Evolutionary conservation across 768 basidiomycete genomes (phyloP).

Genomic region (Serendipita vermifera): DNA sequence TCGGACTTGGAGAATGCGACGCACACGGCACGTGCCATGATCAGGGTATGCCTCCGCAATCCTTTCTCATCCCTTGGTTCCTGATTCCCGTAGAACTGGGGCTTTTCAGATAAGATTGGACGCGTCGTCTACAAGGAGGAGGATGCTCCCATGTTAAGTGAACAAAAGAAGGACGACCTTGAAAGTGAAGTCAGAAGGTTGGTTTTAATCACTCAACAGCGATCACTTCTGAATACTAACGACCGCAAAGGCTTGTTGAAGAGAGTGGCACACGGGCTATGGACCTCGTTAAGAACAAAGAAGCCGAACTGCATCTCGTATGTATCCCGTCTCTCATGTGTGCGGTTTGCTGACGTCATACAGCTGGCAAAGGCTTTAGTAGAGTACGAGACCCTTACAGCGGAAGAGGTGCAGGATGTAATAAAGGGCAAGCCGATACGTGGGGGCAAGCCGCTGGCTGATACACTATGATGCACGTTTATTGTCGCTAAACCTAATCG

Average conservation of each 20-base stretch:
- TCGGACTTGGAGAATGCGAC: conserved; percentile 80
- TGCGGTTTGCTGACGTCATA: neutral
- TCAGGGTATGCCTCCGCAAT: conserved; percentile 46
- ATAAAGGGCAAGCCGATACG: conserved; percentile 73
- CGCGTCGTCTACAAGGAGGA: conserved; percentile 71
- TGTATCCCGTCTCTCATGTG: conserved; percentile 17
- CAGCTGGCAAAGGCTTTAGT: conserved; percentile 85
- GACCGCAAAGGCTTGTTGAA: conserved; percentile 42
- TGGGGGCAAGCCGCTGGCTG: conserved; percentile 40
- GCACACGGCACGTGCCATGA: conserved; percentile 68
- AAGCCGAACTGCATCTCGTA: conserved; percentile 67
- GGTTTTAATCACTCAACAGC: conserved; percentile 22
- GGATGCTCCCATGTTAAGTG: conserved; percentile 48
- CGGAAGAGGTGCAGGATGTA: conserved; percentile 75
- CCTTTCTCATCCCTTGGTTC: neutral
- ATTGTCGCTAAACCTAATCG: neutral
- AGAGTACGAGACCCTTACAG: conserved; percentile 85
- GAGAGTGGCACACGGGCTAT: conserved; percentile 55
- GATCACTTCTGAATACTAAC: neutral
- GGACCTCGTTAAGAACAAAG: conserved; percentile 47
- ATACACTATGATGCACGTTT: neutral
- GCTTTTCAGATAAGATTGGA: conserved; percentile 65
- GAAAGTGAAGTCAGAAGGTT: conserved; percentile 77
- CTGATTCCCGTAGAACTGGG: conserved; percentile 42
- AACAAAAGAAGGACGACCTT: conserved; percentile 67